Evolutionary conservation across 164 flowering plant species (phyloP).

Genomic region (Tinospora cordifolia): DNA sequence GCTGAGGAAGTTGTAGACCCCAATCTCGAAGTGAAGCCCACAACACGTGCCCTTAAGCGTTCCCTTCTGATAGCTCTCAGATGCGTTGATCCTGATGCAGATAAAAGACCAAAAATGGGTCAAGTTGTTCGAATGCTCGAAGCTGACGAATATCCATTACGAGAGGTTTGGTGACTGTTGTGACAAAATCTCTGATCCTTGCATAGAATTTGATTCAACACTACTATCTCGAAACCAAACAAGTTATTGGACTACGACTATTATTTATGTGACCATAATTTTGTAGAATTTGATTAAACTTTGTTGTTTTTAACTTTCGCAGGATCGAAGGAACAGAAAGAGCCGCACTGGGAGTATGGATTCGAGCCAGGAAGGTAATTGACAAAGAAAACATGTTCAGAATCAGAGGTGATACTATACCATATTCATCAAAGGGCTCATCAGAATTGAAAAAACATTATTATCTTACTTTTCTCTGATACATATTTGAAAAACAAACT

Average conservation of each 20-base stretch:
- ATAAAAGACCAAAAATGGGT: constrained; percentile 69
- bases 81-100: constrained; percentile 66
- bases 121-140: constrained; percentile 69
- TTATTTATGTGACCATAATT: neutral
- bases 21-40: constrained; percentile 46
- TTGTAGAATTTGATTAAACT: neutral
- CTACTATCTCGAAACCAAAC: too few species aligned
- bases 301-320: constrained; percentile 9
- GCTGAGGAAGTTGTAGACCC: constrained; percentile 72
- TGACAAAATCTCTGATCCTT: neutral
- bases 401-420: too few species aligned
- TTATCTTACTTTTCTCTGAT: neutral
- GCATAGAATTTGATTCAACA: neutral
- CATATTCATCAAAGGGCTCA: neutral
- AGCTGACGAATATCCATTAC: constrained; percentile 54
- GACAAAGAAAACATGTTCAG: constrained; percentile 22
- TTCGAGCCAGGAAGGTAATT: constrained; percentile 34
- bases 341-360: constrained; percentile 67
- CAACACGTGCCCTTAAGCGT: constrained; percentile 55
- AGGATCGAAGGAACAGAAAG: constrained; percentile 57
- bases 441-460: constrained; percentile 6
- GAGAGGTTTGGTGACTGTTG: constrained; percentile 34
- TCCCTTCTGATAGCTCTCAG: constrained; percentile 57
- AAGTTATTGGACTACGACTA: too few species aligned
- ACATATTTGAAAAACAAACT: neutral